phyloP scores from a whole-genome alignment of 495 filamentous ascomycete species.

The Schizothecium vesticola region DNA sequence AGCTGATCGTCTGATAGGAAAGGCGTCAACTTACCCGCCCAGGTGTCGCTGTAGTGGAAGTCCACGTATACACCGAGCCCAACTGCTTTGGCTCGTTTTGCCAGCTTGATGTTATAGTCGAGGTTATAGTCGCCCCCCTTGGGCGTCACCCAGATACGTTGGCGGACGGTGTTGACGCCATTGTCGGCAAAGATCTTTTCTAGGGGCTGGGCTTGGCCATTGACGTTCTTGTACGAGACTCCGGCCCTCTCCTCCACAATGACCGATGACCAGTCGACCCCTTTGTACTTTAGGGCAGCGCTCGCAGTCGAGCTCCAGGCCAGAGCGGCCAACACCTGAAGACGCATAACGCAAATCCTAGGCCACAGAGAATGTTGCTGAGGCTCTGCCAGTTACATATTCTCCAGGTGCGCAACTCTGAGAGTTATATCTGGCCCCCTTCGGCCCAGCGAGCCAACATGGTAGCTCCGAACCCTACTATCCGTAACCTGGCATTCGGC shows the following conservation, averaged over 20 bases:
- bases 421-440: background rate
- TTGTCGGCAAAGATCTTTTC: conserved; percentile 58
- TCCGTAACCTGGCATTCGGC: background rate
- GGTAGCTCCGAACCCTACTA: background rate
- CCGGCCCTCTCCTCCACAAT: conserved; percentile 58
- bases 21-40: conserved; percentile 25
- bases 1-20: background rate
- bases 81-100: conserved; percentile 55
- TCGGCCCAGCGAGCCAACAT: background rate
- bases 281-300: conserved; percentile 56
- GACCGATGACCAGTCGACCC: conserved; percentile 70
- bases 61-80: conserved; percentile 64
- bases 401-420: background rate
- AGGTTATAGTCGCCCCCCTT: conserved; percentile 60
- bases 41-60: conserved; percentile 67
- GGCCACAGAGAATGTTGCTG: background rate
- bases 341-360: background rate
- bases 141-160: conserved; percentile 70
- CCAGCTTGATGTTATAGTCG: conserved; percentile 64
- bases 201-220: conserved; percentile 48
- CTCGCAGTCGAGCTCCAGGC: conserved; percentile 19
- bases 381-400: background rate
- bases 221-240: conserved; percentile 52
- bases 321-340: conserved; percentile 10
- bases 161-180: conserved; percentile 67